phyloP scores from a whole-genome alignment of 2,329 filamentous ascomycete species.

The Sporothrix luriei region DNA sequence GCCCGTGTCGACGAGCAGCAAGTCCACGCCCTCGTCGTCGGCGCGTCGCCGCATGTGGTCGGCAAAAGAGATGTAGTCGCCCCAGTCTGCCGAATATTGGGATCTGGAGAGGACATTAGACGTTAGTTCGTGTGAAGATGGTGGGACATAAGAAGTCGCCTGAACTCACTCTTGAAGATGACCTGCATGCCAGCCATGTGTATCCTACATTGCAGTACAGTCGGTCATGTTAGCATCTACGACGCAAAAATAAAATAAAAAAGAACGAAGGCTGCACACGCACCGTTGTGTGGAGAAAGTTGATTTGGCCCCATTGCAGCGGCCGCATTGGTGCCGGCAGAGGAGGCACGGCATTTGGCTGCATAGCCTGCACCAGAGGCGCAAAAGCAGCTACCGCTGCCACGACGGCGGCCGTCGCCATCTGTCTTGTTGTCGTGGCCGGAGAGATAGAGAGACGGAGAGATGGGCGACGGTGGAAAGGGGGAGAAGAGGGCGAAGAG shows the following conservation, averaged over 20 bases:
- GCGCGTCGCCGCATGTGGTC: conserved; percentile 77
- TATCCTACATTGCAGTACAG: conserved; percentile 54
- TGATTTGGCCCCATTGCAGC: conserved; percentile 89
- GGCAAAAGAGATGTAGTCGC: conserved; percentile 94
- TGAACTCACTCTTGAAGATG: conserved; percentile 79
- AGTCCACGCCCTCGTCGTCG: conserved; percentile 75
- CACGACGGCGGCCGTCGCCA: conserved; percentile 24
- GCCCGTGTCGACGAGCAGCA: conserved; percentile 93
- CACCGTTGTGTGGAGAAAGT: conserved; percentile 88
- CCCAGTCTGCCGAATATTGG: conserved; percentile 95
- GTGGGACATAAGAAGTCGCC: too few relatives aligned
- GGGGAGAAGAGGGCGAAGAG: background rate
- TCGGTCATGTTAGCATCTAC: background rate
- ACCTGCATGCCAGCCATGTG: conserved; percentile 92
- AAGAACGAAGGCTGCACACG: background rate
- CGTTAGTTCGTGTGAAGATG: conserved; percentile 10
- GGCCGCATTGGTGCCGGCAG: conserved; percentile 79
- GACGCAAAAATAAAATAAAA: background rate
- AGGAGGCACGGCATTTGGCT: conserved; percentile 79
- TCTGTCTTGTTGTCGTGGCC: background rate
- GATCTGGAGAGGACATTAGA: conserved; percentile 54
- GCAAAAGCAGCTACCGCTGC: conserved; percentile 36
- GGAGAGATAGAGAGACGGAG: background rate
- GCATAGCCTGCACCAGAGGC: conserved; percentile 54
- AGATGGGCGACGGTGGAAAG: background rate